Percentiles rank a stretch among this genome's conserved stretches.
These are phyloP conservation scores for Calvatia gigantea DNA, from an alignment of 768 basidiomycete genomes.

Conservation along the genomic window DNA sequence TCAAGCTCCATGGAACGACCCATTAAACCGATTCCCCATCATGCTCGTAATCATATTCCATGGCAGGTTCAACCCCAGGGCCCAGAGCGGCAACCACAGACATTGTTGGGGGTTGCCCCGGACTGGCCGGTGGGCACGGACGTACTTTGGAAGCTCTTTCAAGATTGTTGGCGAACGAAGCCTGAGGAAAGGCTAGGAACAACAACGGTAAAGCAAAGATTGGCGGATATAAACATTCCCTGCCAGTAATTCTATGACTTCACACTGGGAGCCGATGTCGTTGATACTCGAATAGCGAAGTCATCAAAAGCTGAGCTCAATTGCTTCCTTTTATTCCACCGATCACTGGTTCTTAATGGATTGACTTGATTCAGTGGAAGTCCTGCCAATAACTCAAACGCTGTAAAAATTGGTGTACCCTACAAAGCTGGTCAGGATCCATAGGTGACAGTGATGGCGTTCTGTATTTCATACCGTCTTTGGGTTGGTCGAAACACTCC, in stretches of 20 bases:
- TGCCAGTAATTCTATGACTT: background rate
- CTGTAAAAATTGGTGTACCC: conserved; percentile 12
- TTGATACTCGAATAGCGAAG: too few species aligned
- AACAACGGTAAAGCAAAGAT: background rate
- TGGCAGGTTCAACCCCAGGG: background rate
- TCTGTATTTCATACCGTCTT: background rate
- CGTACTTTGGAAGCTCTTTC: background rate
- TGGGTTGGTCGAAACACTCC: background rate
- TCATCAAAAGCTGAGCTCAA: too few species aligned
- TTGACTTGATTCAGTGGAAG: background rate
- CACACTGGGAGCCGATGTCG: background rate
- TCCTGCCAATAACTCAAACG: background rate
- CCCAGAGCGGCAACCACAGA: too few species aligned
- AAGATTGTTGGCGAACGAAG: background rate
- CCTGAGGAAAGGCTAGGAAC: background rate
- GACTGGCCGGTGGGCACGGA: background rate
- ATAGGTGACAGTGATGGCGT: background rate
- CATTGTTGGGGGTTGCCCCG: background rate
- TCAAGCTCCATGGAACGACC: background rate
- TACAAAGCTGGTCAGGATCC: too few species aligned
- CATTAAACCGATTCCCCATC: conserved; percentile 8
- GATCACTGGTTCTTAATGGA: background rate
- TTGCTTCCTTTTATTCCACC: background rate
- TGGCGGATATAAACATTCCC: background rate
- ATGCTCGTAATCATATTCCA: background rate